These are phyloP conservation scores for Malus sylvestris DNA, from an alignment of 306 rosid species.

Conservation along the genomic window DNA sequence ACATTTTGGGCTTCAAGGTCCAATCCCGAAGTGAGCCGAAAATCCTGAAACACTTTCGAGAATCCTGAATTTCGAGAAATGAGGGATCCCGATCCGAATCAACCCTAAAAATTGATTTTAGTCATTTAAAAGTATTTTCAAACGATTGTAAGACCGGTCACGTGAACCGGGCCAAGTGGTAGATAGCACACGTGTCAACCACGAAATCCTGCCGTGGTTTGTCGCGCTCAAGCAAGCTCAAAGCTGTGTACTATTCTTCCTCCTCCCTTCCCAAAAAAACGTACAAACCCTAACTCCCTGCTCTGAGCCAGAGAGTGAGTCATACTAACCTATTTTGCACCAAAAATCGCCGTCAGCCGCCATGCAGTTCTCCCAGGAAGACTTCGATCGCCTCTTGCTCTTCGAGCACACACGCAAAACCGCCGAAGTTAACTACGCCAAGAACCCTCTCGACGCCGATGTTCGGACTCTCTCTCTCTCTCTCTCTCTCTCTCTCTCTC, in stretches of 20 bases:
- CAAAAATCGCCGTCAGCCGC: neutral
- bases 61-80: too few relatives aligned
- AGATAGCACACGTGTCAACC: neutral
- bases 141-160: too few relatives aligned
- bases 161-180: neutral
- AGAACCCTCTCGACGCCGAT: conserved; percentile 63
- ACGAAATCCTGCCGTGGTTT: neutral
- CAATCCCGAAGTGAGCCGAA: too few relatives aligned
- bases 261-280: neutral
- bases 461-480: conserved; percentile 28
- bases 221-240: neutral
- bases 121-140: too few relatives aligned
- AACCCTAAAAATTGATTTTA: too few relatives aligned
- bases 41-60: too few relatives aligned
- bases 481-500: neutral
- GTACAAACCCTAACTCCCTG: neutral
- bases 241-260: neutral
- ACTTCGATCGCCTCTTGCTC: conserved; percentile 44
- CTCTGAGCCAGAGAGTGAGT: neutral
- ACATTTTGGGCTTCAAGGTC: too few relatives aligned
- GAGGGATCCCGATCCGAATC: too few relatives aligned
- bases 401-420: conserved; percentile 51
- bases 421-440: conserved; percentile 51
- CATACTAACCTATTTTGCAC: neutral
- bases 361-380: conserved; percentile 65